These are phyloP conservation scores for Eutrema heterophyllum DNA, from an alignment of 345 rosid genomes.

Conservation along the genomic window DNA sequence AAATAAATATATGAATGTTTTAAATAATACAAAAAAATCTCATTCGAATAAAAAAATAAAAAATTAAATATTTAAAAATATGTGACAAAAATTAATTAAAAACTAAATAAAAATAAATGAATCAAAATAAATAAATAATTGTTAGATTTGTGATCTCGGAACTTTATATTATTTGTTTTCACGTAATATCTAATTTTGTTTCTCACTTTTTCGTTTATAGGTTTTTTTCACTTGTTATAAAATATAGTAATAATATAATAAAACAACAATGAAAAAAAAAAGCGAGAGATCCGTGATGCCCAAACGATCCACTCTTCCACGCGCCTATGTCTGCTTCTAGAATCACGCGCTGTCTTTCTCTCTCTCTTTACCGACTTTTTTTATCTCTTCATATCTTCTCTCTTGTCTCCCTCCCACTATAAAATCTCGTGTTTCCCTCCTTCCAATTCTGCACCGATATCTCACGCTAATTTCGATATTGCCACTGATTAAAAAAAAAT, in stretches of 20 bases:
- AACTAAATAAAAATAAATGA: too few species aligned
- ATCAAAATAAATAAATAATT: too few species aligned
- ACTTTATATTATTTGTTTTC: too few species aligned
- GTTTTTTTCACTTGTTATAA: too few species aligned
- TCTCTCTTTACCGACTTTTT: constrained; percentile 21
- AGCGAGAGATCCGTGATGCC: constrained; percentile 49
- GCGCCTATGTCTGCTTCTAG: constrained; percentile 32
- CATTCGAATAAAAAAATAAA: too few species aligned
- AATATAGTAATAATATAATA: neutral
- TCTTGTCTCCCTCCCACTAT: constrained; percentile 41
- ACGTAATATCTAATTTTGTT: too few species aligned
- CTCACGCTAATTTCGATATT: neutral
- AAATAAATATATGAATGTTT: too few species aligned
- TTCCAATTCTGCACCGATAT: constrained; percentile 27
- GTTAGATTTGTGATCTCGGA: too few species aligned
- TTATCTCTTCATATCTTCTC: constrained; percentile 27
- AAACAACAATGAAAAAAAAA: neutral
- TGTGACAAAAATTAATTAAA: too few species aligned
- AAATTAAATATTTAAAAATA: too few species aligned
- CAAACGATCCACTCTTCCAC: constrained; percentile 36
- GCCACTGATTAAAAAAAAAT: neutral
- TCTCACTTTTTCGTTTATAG: too few species aligned
- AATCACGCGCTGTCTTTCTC: constrained; percentile 8
- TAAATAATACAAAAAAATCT: too few species aligned
- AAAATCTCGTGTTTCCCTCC: constrained; percentile 33